phyloP scores from a whole-genome alignment of 2,329 filamentous ascomycete genomes.

The Alternaria gaisen region DNA sequence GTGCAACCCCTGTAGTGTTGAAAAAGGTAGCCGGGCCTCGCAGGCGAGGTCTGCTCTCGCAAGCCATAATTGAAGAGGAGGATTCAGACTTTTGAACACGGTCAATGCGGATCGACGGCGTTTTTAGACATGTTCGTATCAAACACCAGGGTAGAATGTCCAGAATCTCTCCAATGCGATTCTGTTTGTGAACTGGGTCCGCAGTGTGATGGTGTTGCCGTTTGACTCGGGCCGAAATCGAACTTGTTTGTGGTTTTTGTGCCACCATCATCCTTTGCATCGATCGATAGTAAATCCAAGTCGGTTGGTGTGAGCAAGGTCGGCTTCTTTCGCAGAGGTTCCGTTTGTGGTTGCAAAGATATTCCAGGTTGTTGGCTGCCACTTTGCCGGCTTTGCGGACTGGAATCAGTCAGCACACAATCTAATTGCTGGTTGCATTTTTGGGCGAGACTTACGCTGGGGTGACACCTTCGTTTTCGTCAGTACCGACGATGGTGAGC shows the following conservation, averaged over 20 bases:
- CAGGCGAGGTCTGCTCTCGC: slow-evolving; percentile 64
- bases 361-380: no score
- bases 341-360: no score
- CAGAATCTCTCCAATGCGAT: slow-evolving; percentile 9
- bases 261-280: neutral
- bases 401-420: no score
- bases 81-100: slow-evolving; percentile 60
- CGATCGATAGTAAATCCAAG: neutral
- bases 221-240: no score
- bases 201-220: no score
- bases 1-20: slow-evolving; percentile 26
- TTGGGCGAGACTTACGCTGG: slow-evolving; percentile 18
- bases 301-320: neutral
- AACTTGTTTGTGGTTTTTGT: no score
- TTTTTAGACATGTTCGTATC: neutral
- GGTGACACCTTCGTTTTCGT: slow-evolving; percentile 25
- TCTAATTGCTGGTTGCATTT: no score
- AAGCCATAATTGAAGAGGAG: slow-evolving; percentile 77
- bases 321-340: neutral
- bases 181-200: neutral
- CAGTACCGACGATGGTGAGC: slow-evolving; percentile 42
- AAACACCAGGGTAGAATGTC: slow-evolving; percentile 10
- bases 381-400: no score
- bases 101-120: neutral
- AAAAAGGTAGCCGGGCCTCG: slow-evolving; percentile 42